Percentiles rank a stretch among this genome's conserved stretches.
Conservation (phyloP, 352 stramenopile genomes). For the Phytophthora pini region DNA sequence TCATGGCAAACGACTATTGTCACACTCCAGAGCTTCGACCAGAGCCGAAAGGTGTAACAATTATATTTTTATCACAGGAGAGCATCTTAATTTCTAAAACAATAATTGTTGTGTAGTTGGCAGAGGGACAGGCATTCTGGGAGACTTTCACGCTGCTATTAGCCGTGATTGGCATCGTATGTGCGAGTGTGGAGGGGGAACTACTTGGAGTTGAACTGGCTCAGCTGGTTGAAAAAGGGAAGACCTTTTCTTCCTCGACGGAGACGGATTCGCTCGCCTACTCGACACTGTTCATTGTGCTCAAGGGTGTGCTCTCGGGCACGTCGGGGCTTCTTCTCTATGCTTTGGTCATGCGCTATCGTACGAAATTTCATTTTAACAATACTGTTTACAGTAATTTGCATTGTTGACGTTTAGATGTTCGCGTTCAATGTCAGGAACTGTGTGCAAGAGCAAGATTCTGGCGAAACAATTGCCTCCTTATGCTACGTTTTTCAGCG, state of each 20-base stretch:
- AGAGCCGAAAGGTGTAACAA: conserved; percentile 38
- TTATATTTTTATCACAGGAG: neutral
- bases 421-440: conserved; percentile 11
- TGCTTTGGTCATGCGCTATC: conserved; percentile 52
- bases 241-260: conserved; percentile 9
- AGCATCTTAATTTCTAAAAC: neutral
- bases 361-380: conserved; percentile 26
- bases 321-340: conserved; percentile 44
- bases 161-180: conserved; percentile 41
- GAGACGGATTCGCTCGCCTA: conserved; percentile 22
- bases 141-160: conserved; percentile 59
- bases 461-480: conserved; percentile 46
- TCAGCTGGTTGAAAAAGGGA: conserved; percentile 15
- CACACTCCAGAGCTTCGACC: conserved; percentile 48
- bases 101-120: conserved; percentile 30
- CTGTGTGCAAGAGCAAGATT: conserved; percentile 50
- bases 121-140: conserved; percentile 21
- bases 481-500: conserved; percentile 38
- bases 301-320: conserved; percentile 52
- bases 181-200: conserved; percentile 60
- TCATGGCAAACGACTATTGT: conserved; percentile 40
- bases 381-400: no score
- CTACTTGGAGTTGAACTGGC: conserved; percentile 50
- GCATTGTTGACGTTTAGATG: no score
- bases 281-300: conserved; percentile 30